Evolutionary conservation across 2,329 filamentous ascomycete species (phyloP).

Genomic region (Pseudocercospora crystallina): DNA sequence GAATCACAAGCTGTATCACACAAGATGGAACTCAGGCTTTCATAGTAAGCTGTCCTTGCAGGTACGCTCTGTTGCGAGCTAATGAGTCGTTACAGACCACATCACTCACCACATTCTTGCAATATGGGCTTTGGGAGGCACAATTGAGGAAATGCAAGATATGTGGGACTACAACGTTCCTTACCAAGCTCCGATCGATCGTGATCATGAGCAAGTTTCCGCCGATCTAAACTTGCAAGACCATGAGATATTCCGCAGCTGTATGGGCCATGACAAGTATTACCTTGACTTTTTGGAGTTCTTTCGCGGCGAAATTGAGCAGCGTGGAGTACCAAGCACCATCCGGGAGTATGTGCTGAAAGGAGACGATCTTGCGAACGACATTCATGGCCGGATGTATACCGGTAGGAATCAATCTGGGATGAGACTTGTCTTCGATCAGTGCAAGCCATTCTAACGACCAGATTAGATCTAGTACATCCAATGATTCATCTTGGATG

Average conservation of each 20-base stretch:
- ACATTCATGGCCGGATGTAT: background rate
- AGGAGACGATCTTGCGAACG: background rate
- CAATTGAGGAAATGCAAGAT: slow-evolving; percentile 1
- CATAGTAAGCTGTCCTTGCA: too few relatives aligned
- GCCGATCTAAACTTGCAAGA: background rate
- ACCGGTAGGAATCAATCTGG: slow-evolving; percentile 1
- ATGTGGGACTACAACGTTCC: slow-evolving; percentile 11
- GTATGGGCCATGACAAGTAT: background rate
- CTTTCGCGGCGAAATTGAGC: background rate
- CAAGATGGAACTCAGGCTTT: slow-evolving; percentile 6
- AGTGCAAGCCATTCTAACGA: too few relatives aligned
- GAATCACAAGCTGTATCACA: slow-evolving; percentile 4
- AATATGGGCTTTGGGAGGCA: background rate
- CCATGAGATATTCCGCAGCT: background rate
- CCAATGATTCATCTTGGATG: slow-evolving; percentile 9
- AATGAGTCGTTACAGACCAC: too few relatives aligned
- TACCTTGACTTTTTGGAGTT: slow-evolving; percentile 3
- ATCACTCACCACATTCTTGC: slow-evolving; percentile 6
- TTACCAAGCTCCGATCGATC: slow-evolving; percentile 6
- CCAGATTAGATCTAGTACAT: slow-evolving; percentile 3
- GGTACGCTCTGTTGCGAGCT: too few relatives aligned
- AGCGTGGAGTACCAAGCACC: background rate
- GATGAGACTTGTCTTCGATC: too few relatives aligned
- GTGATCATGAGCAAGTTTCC: background rate
- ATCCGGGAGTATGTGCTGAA: slow-evolving; percentile 5